These are phyloP conservation scores for Claviceps sp. DNA, from an alignment of 2,329 filamentous ascomycete species.

Conservation along the genomic window DNA sequence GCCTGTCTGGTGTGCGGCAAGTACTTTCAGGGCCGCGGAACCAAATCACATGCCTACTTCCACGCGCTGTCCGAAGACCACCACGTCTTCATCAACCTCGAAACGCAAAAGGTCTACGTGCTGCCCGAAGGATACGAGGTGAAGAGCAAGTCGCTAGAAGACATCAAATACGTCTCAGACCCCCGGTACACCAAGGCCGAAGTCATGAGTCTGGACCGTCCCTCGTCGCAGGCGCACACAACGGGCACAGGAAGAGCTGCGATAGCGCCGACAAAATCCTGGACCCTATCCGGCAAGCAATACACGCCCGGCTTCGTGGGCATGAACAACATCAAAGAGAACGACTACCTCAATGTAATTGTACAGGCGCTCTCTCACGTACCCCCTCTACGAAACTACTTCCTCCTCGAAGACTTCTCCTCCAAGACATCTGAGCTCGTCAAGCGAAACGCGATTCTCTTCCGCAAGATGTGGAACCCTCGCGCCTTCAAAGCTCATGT, in stretches of 20 bases:
- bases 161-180: slow-evolving; percentile 96
- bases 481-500: slow-evolving; percentile 94
- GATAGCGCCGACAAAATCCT: slow-evolving; percentile 35
- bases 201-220: slow-evolving; percentile 64
- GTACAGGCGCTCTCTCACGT: slow-evolving; percentile 88
- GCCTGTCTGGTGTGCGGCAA: slow-evolving; percentile 95
- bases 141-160: slow-evolving; percentile 82
- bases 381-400: slow-evolving; percentile 75
- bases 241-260: slow-evolving; percentile 12
- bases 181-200: slow-evolving; percentile 71
- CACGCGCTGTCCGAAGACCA: slow-evolving; percentile 90
- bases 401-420: slow-evolving; percentile 79
- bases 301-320: slow-evolving; percentile 93
- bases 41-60: slow-evolving; percentile 93
- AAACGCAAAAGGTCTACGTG: slow-evolving; percentile 80
- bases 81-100: slow-evolving; percentile 97
- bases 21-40: slow-evolving; percentile 89
- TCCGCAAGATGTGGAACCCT: slow-evolving; percentile 97
- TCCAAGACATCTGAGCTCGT: slow-evolving; percentile 61
- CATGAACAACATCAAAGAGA: slow-evolving; percentile 99
- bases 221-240: neutral
- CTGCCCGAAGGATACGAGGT: slow-evolving; percentile 96
- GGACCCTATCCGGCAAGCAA: slow-evolving; percentile 64
- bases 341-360: slow-evolving; percentile 95
- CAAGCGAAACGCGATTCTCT: slow-evolving; percentile 74